Base-by-base conservation (phyloP, 2,329 filamentous ascomycete genomes). In the Epichloe festucae region DNA sequence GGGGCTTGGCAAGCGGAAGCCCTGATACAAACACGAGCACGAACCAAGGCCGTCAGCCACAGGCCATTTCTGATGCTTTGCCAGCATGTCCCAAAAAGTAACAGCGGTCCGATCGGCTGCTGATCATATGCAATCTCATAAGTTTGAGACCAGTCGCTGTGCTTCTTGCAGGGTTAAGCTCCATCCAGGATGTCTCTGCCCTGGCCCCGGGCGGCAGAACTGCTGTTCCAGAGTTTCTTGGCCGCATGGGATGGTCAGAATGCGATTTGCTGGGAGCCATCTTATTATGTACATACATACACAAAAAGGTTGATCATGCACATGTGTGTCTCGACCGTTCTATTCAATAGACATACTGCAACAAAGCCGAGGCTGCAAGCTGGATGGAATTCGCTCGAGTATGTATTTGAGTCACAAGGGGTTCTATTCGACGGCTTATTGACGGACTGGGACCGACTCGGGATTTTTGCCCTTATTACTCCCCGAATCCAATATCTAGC, bases 31-130 rank as follows among this genome's bases (percentile, higher is more conserved):
- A 31, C 3, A 10, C 38, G 7, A 39, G 38, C 38, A n/a, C 38
- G n/a, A 39, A 39, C 38, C 38, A 19, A 5, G n/a, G 36, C 36
- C 31, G 17, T 39, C 35, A 17, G 35, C 8, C 35, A 14, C 31
- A 17, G 1, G 8, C 11, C 47, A 42, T 10, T 15, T 27, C 21
- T 31, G 14, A 31, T 31, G 23, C 8, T 11, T 45, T 45, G 17
- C 45, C 27, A 46, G 34, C 31, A 27, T 11, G 19, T n/a, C 10
- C 21, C 51, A 42, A 35, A 27, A 27, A 34, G 54, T 48, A 45
- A 46, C 49, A 19, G 53, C 49, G 38, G 52, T 51, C 10, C 42
- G 49, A 7, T 27, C 35, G 19, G 45, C 52, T 44, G 44, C 36
- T 40, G 42, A 46, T 21, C 5, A 36, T 35, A 17, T 17, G 19